Evolutionary conservation across 2,329 filamentous ascomycete genomes (phyloP), one percentile per base, ranked within the genome.

Genomic region (Aspergillus sp.): DNA sequence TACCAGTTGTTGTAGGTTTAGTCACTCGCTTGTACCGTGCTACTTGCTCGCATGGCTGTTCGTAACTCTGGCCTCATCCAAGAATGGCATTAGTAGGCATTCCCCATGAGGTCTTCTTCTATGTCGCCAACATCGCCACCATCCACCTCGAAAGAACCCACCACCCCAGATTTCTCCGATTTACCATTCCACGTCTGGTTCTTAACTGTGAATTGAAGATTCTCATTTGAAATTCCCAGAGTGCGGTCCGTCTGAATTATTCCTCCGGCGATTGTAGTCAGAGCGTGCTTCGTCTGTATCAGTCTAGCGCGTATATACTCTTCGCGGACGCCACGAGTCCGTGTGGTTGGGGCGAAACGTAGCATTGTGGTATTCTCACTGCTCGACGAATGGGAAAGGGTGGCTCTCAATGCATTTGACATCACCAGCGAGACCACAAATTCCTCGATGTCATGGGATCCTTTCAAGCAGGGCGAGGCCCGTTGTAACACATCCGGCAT

Each of bases 211-310:
- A 77, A 76, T 43, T 85, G 82, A 32, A 86, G 74, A 63, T 83
- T 85, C 66, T 88, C 85, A 64, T 81, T 83, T 55, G 78, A 83
- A 42, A 88, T 68, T 42, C 81, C 82, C 49, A 88, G 67, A 17
- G 80, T 81, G 53, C 80, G 77, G 60, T 86, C 84, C 15, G 79
- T 80, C 57, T 82, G 78, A 62, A 78, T 78, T 44, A 86, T 76
- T 62, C 81, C 79, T 20, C 77, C 72, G 18, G 81, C 76, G 5
- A 88, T 75, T 8, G 67, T 64, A 51, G 80, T 76, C 2, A 85
- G 80, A 26, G 80, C 79, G 43, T 72, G 63, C 32, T 79, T 81
- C 66, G 84, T 83, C 41, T 72, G 69, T 43, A 77, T 72, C 8
- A 88, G 72, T 38, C 77, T 77, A 69, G 63, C 48, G 49, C 74